Percentiles rank a stretch among this genome's conserved stretches.
Conservation (phyloP, 192 early-diverging fungal genomes). For the Rhizoclosmatium globosum region DNA sequence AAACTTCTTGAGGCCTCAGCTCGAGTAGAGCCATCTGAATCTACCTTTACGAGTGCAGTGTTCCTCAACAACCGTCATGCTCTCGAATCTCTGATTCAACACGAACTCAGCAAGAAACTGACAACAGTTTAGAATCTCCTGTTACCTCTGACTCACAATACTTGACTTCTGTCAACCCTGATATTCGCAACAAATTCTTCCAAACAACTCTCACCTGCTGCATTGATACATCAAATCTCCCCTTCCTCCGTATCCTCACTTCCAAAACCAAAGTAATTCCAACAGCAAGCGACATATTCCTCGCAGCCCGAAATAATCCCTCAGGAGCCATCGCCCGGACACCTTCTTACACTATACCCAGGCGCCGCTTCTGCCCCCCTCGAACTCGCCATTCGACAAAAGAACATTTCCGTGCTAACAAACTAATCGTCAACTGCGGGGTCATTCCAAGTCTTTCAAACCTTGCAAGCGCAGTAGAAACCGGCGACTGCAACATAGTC, state of each 20-base stretch:
- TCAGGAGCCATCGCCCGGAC: background rate
- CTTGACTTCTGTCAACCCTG: no score
- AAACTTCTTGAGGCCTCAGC: background rate
- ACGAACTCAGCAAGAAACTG: background rate
- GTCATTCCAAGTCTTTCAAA: background rate
- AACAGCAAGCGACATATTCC: constrained; percentile 4
- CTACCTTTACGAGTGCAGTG: constrained; percentile 17
- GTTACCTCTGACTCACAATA: no score
- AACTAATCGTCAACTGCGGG: constrained; percentile 7
- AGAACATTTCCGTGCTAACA: background rate
- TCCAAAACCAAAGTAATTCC: background rate
- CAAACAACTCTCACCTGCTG: constrained; percentile 22
- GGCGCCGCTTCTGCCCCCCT: constrained; percentile 1
- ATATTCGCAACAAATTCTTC: background rate
- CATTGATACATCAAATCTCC: constrained; percentile 15
- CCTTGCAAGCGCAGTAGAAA: constrained; percentile 16
- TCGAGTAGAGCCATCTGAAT: background rate
- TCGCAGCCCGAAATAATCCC: constrained; percentile 14
- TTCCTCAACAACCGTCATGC: constrained; percentile 16
- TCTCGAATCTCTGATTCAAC: background rate
- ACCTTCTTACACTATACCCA: constrained; percentile 2
- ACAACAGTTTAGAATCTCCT: no score
- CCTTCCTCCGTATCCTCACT: background rate
- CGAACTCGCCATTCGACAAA: constrained; percentile 18
- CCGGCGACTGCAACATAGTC: background rate